A percentile compares a stretch with the other conserved stretches of the same genome.
Conservation (phyloP, 2,329 filamentous ascomycete genomes). For the Blastomyces parvus region DNA sequence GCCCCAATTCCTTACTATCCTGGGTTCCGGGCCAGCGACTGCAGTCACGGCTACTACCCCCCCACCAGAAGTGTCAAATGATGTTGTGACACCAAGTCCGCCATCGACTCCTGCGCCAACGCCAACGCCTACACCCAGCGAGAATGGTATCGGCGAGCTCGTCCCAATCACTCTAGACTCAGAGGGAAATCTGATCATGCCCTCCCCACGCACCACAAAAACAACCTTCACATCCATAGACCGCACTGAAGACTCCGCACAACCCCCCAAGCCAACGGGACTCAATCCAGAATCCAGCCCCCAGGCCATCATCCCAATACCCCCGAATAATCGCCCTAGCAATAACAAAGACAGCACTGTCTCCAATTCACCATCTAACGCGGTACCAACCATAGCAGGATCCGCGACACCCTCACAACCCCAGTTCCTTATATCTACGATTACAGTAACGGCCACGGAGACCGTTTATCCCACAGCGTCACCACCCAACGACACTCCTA, state of each 20-base stretch:
- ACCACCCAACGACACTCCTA: not conserved
- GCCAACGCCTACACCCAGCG: not conserved
- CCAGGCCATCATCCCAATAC: conserved; percentile 3
- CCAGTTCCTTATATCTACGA: not conserved
- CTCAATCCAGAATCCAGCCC: not conserved
- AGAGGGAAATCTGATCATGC: not conserved
- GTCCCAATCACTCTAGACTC: not conserved
- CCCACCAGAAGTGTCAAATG: not conserved
- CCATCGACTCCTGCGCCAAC: not conserved
- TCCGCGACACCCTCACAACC: not conserved
- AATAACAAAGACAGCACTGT: not conserved
- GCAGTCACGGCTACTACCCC: not conserved
- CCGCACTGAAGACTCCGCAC: not conserved
- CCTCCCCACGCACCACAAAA: not conserved
- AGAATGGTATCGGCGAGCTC: not conserved
- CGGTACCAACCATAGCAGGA: not conserved
- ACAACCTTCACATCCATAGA: not conserved
- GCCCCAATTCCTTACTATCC: not conserved
- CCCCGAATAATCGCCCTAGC: not conserved
- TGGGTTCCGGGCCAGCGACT: not conserved
- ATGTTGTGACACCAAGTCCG: not conserved
- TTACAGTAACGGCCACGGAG: not conserved
- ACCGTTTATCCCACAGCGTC: not conserved
- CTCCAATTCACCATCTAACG: not conserved
- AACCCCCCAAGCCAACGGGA: not conserved